Conservation (phyloP, 2,329 filamentous ascomycete genomes). For the Blastomyces gilchristii region DNA sequence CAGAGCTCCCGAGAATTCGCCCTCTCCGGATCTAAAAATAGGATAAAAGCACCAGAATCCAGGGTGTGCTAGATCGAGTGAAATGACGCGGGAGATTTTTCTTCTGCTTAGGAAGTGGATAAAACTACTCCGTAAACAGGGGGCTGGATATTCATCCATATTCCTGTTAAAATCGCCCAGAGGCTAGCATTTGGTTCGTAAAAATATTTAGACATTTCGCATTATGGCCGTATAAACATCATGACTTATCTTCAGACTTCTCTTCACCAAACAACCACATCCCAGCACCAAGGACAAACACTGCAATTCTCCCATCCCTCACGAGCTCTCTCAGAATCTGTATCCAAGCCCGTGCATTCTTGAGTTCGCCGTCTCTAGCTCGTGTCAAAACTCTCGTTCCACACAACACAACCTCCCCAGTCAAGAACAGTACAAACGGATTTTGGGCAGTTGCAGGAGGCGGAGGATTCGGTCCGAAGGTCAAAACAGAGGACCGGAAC, state of each 20-base stretch:
- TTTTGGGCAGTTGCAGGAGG: slow-evolving; percentile 37
- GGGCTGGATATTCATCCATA: background rate
- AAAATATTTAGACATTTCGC: background rate
- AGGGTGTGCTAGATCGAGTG: background rate
- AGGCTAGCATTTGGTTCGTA: background rate
- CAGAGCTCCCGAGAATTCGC: background rate
- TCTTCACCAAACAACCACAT: slow-evolving; percentile 33
- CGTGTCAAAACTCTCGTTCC: slow-evolving; percentile 28
- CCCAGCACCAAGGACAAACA: slow-evolving; percentile 37
- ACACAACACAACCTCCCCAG: slow-evolving; percentile 36
- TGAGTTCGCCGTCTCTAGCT: slow-evolving; percentile 20
- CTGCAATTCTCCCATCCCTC: slow-evolving; percentile 35
- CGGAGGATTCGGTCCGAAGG: slow-evolving; percentile 23
- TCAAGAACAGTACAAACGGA: slow-evolving; percentile 38
- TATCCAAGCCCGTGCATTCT: slow-evolving; percentile 26
- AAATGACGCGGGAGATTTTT: background rate
- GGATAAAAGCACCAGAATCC: background rate
- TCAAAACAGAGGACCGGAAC: slow-evolving; percentile 26
- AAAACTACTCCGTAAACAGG: background rate
- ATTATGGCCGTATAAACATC: slow-evolving; percentile 3
- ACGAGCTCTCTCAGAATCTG: slow-evolving; percentile 32
- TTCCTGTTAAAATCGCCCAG: background rate
- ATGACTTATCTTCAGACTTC: slow-evolving; percentile 14
- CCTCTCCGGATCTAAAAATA: background rate
- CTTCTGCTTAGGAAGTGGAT: background rate